Percentiles rank a stretch among this genome's conserved stretches.
Evolutionary conservation across 164 flowering plant genomes (phyloP).

Genomic region (Nymphaea colorata): DNA sequence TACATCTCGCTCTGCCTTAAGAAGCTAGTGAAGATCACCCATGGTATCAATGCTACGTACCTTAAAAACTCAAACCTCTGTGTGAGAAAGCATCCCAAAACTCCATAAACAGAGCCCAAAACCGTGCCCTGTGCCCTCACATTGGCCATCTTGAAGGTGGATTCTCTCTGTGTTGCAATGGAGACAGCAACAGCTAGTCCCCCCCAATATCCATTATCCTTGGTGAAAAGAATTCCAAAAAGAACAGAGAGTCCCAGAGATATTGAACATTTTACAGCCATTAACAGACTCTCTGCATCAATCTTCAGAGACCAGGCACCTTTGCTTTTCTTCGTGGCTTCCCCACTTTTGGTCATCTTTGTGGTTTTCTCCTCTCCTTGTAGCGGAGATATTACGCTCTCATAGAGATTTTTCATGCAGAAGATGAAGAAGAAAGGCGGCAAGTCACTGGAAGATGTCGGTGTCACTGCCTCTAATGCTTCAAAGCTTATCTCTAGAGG

Average conservation of each 20-base stretch:
- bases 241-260: conserved; percentile 61
- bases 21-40: conserved; percentile 67
- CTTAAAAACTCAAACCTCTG: conserved; percentile 32
- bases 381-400: conserved; percentile 8
- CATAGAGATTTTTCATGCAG: conserved; percentile 44
- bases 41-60: conserved; percentile 63
- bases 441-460: conserved; percentile 21
- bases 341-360: not conserved
- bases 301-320: conserved; percentile 3
- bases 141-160: conserved; percentile 62
- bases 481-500: not conserved
- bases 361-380: not conserved
- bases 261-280: conserved; percentile 52
- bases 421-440: conserved; percentile 49
- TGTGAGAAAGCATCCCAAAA: conserved; percentile 56
- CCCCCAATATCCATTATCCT: conserved; percentile 60
- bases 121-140: conserved; percentile 77
- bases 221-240: conserved; percentile 56
- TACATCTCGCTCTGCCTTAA: conserved; percentile 57
- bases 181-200: conserved; percentile 65
- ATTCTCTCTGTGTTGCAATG: conserved; percentile 48
- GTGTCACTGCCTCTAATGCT: conserved; percentile 7
- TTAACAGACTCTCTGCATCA: conserved; percentile 46
- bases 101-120: conserved; percentile 71
- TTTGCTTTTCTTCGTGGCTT: conserved; percentile 6